phyloP scores from a whole-genome alignment of 306 rosid genomes.

The Casuarina cunninghamiana region DNA sequence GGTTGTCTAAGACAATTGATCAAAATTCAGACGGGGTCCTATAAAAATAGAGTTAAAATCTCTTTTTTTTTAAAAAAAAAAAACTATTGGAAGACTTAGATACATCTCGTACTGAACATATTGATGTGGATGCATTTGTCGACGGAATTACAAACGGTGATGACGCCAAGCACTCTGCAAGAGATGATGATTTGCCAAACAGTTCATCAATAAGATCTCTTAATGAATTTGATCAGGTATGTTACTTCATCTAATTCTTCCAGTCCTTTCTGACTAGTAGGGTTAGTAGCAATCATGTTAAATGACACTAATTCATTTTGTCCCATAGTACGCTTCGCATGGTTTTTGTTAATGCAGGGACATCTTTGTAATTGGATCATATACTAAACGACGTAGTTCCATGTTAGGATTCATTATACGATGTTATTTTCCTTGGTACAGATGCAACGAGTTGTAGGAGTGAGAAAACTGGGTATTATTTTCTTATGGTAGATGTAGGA shows the following conservation, averaged over 20 bases:
- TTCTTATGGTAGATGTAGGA: no score
- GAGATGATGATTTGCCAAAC: slow-evolving; percentile 25
- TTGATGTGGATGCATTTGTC: slow-evolving; percentile 49
- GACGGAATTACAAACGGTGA: slow-evolving; percentile 39
- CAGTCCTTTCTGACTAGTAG: background rate
- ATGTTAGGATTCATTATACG: no score
- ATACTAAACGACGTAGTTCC: no score
- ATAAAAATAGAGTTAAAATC: slow-evolving; percentile 34
- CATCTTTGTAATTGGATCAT: no score
- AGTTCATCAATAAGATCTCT: slow-evolving; percentile 41
- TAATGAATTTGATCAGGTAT: slow-evolving; percentile 57
- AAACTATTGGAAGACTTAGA: slow-evolving; percentile 33
- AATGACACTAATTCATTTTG: no score
- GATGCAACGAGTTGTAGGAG: no score
- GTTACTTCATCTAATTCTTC: slow-evolving; percentile 11
- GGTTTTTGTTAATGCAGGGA: no score
- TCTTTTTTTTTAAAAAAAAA: slow-evolving; percentile 11
- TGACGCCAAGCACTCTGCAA: slow-evolving; percentile 27
- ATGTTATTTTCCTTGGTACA: no score
- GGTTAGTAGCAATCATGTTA: no score
- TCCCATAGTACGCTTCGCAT: no score
- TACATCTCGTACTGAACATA: slow-evolving; percentile 32
- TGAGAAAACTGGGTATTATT: no score
- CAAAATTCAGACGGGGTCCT: slow-evolving; percentile 32
- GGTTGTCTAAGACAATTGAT: slow-evolving; percentile 41